Evolutionary conservation across 768 basidiomycete genomes (phyloP), one percentile per base, ranked within the genome.

Genomic region (Suillus subalutaceus): DNA sequence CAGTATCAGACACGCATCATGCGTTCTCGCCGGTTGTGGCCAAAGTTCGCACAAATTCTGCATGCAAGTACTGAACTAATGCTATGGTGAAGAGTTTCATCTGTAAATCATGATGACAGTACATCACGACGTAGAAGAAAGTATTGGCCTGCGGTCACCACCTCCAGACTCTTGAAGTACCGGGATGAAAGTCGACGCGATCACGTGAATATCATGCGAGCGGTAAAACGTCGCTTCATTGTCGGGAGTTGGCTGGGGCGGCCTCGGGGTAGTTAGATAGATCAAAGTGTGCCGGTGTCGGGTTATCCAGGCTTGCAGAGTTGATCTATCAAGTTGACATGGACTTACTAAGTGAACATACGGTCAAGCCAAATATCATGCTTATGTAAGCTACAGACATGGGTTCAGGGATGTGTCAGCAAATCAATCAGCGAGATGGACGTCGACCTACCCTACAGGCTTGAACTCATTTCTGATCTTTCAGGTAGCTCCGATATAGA

Each of bases 381-480:
- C 18, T 55, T 35, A 56, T 56, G 20, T 56, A 56, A 56, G 32
- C 55, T 20, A 9, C 12, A 10, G 32, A 35, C 20, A 20, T 56
- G 6, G 8, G 20, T n/a, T 6, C 32, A 5, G 0, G 16, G 55
- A 56, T 35, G 32, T 12, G 55, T 56, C 55, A 56, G 55, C 55
- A 56, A 56, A 13, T 10, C 40, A 30, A 30, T 18, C 26, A 4
- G 12, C 38, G 6, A 43, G 56, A 75, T 75, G 73, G 61, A 65
- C 44, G 35, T 63, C 40, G 73, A 71, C 62, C 63, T 69, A n/a
- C 66, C 66, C 9, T 72, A 53, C 30, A 32, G 67, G n/a, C 68
- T 77, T 6, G 69, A 69, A 10, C 70, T 72, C 30, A 59, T 53
- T n/a, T 65, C 69, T 1, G 70, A 77, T 23, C 68, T 77, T 60